These are phyloP conservation scores for Eucalyptus tenuipes DNA, from an alignment of 345 rosid genomes.

Conservation along the genomic window DNA sequence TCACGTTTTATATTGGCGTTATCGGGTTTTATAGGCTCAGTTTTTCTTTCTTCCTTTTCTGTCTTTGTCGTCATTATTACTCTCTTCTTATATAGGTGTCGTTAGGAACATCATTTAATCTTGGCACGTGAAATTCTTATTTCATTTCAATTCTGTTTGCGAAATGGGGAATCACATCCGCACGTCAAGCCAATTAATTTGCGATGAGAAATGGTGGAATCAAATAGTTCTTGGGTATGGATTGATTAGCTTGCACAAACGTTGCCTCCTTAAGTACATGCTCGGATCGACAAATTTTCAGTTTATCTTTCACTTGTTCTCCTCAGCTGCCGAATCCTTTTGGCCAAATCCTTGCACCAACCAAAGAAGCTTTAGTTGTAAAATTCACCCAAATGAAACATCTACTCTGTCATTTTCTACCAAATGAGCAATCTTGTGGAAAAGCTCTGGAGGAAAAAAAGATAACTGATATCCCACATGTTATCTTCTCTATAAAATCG, in stretches of 20 bases:
- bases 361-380: not conserved
- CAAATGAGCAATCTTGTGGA: not conserved
- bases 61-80: not conserved
- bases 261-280: not conserved
- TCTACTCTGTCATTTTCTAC: not conserved
- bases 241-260: not conserved
- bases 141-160: not conserved
- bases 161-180: not conserved
- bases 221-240: not conserved
- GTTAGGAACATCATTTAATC: not conserved
- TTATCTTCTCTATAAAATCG: not conserved
- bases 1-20: no score
- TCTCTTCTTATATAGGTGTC: not conserved
- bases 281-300: not conserved
- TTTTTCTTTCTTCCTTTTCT: not conserved
- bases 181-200: not conserved
- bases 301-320: not conserved
- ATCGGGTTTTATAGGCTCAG: not conserved
- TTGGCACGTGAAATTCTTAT: not conserved
- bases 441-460: not conserved
- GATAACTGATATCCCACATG: not conserved
- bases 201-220: not conserved
- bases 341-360: not conserved
- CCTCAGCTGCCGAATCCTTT: not conserved
- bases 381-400: not conserved